Evolutionary conservation across 805 yeast species (phyloP).

Genomic region (Yarrowia divulgata): DNA sequence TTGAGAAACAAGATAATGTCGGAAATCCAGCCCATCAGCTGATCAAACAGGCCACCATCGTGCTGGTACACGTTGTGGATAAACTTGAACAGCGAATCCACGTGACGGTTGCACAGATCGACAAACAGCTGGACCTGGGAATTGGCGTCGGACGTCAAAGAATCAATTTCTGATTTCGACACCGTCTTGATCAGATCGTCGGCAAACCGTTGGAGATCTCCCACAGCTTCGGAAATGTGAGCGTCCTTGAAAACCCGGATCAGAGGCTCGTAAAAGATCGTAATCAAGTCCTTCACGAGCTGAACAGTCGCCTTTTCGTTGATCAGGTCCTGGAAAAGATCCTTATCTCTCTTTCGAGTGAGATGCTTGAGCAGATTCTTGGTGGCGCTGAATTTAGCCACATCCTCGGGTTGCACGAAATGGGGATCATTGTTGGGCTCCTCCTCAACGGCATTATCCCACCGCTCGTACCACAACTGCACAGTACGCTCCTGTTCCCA

Average conservation of each 20-base stretch:
- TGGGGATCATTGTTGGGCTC: conserved; percentile 43
- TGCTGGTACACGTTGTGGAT: conserved; percentile 82
- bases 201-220: conserved; percentile 69
- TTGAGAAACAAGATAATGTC: conserved; percentile 68
- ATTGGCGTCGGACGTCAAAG: conserved; percentile 59
- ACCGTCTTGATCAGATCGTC: conserved; percentile 68
- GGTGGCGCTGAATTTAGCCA: conserved; percentile 39
- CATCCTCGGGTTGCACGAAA: conserved; percentile 39
- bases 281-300: conserved; percentile 73
- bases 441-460: conserved; percentile 50
- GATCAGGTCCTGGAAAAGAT: conserved; percentile 78
- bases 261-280: conserved; percentile 77
- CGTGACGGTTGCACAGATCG: conserved; percentile 71
- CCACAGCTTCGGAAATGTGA: conserved; percentile 68
- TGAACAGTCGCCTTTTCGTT: conserved; percentile 82
- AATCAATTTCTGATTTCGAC: conserved; percentile 59
- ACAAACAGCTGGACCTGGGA: conserved; percentile 74
- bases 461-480: conserved; percentile 49
- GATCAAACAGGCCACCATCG: conserved; percentile 77
- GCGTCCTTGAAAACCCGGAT: conserved; percentile 72
- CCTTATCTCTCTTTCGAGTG: conserved; percentile 77
- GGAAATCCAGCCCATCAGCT: conserved; percentile 76
- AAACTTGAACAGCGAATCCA: conserved; percentile 73
- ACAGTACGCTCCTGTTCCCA: conserved; percentile 39
- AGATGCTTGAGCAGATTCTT: conserved; percentile 69